Base-by-base conservation (phyloP, 768 basidiomycete genomes). In the Pholiota molesta region DNA sequence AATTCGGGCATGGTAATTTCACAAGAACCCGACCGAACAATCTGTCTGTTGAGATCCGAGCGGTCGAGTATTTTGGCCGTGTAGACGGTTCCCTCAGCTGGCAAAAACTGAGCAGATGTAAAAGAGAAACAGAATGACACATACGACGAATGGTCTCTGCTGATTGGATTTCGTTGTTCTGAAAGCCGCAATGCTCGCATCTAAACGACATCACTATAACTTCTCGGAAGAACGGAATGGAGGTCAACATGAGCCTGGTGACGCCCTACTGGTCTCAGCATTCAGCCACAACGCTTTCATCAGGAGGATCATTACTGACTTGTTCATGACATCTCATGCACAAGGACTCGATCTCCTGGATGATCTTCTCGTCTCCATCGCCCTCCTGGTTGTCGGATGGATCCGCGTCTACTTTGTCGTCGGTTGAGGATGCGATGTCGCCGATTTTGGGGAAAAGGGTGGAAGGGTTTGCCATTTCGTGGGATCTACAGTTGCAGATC, bases 161-260 rank as follows among this genome's bases (percentile, higher is more conserved):
- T 8, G 92, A 86, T 69, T 98, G 95, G 49, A 97, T 89, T 76
- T 99, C 97, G 73, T 97, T 99, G 75, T 99, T 99, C 42, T 82
- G 74, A 65, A 81, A 76, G 9, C 95, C 95, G 68, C 97, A 99
- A 69, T 95, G 89, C 60, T 97, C 94, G 72, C 97, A 99, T 60
- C 90, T 85, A 79, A 99, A 99, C 40, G 94, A 96, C 88, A 97
- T 95, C 62, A 99, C 86, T 65, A 99, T 92, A 55, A 99, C 89
- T 73, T 99, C 94, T 49, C 86, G 82, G 80, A 99, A 99, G 80
- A 88, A 99, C 0, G 97, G 97, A 53, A 99, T 99, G 2, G 89
- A 87, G 0, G 96, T 98, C 53, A 99, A 79, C 68, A 99, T 85
- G 68, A 99, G 76, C 45, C 95, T 81, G 0, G 97, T 99, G 13